Conservation (phyloP, 2,329 filamentous ascomycete genomes). For the Colletotrichum melonis region DNA sequence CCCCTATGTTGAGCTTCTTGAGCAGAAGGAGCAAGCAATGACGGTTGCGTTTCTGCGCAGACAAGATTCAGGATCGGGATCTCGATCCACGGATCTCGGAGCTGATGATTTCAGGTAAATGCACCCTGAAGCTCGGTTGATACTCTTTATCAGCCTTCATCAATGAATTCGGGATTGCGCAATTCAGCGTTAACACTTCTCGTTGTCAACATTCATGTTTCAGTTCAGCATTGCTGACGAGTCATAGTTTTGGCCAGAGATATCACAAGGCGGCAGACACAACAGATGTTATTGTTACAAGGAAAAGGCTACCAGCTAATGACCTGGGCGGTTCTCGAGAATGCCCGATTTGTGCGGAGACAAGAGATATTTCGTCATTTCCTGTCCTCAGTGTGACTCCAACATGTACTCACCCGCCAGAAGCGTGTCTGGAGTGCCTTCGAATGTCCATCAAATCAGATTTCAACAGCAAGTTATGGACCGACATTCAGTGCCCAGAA, state of each 20-base stretch:
- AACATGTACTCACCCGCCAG: slow-evolving; percentile 47
- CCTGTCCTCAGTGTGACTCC: slow-evolving; percentile 47
- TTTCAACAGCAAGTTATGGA: slow-evolving; percentile 50
- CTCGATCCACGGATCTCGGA: slow-evolving; percentile 36
- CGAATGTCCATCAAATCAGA: slow-evolving; percentile 48
- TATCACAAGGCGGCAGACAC: slow-evolving; percentile 44
- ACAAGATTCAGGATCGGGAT: slow-evolving; percentile 37
- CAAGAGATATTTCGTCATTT: slow-evolving; percentile 44
- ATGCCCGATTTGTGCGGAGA: slow-evolving; percentile 51
- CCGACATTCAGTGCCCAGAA: slow-evolving; percentile 63
- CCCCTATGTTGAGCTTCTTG: slow-evolving; percentile 45
- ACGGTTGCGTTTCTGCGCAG: slow-evolving; percentile 44
- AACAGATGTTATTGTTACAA: slow-evolving; percentile 44
- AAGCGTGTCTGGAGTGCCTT: slow-evolving; percentile 49
- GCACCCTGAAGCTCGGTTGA: neutral
- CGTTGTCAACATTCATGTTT: neutral
- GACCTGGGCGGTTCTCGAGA: slow-evolving; percentile 41
- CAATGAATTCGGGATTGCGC: neutral
- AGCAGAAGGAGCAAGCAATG: slow-evolving; percentile 46
- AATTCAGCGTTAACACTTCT: neutral
- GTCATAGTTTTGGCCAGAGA: slow-evolving; percentile 46
- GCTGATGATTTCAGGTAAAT: slow-evolving; percentile 48
- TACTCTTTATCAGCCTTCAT: too few species aligned
- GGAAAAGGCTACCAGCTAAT: slow-evolving; percentile 41
- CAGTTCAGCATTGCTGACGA: slow-evolving; percentile 10